Conservation (phyloP, 2,329 filamentous ascomycete genomes). For the Cyanodermella asteris region DNA sequence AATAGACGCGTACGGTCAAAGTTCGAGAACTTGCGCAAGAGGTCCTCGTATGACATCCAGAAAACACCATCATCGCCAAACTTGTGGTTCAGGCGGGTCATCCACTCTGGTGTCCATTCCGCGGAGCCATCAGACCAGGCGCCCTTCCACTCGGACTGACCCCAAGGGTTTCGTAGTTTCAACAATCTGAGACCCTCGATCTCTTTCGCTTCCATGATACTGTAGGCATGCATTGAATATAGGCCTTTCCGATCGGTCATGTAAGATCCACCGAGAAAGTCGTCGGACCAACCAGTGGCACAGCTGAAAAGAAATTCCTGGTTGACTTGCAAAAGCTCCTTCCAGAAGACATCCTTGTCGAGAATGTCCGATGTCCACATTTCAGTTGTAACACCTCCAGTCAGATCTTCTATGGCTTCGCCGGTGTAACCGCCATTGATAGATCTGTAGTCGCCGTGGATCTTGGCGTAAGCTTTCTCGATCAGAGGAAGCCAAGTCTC, state of each 20-base stretch:
- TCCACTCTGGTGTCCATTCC: constrained; percentile 65
- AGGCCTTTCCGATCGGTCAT: constrained; percentile 18
- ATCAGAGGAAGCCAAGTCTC: constrained; percentile 66
- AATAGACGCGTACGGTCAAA: constrained; percentile 40
- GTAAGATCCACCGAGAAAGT: constrained; percentile 17
- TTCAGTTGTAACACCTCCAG: constrained; percentile 27
- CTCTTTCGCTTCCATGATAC: constrained; percentile 37
- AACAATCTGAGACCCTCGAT: constrained; percentile 41
- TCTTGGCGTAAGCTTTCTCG: constrained; percentile 70
- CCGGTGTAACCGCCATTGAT: constrained; percentile 56
- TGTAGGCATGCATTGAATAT: constrained; percentile 31
- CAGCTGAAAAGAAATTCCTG: constrained; percentile 41
- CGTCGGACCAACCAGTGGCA: constrained; percentile 23
- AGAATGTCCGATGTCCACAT: constrained; percentile 24
- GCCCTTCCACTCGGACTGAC: constrained; percentile 58
- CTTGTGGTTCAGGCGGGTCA: constrained; percentile 47
- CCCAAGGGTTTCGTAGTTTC: constrained; percentile 59
- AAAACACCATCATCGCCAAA: constrained; percentile 50
- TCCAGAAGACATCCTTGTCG: constrained; percentile 64
- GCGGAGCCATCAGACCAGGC: constrained; percentile 66
- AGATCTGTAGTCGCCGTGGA: constrained; percentile 55
- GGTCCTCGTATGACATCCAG: constrained; percentile 38
- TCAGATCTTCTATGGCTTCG: constrained; percentile 36
- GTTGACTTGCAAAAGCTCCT: constrained; percentile 58
- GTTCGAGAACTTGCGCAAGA: constrained; percentile 35